A percentile compares a stretch with the other conserved stretches of the same genome.
Evolutionary conservation across 2,329 filamentous ascomycete genomes (phyloP).

Genomic region (Calonectria hongkongensis): DNA sequence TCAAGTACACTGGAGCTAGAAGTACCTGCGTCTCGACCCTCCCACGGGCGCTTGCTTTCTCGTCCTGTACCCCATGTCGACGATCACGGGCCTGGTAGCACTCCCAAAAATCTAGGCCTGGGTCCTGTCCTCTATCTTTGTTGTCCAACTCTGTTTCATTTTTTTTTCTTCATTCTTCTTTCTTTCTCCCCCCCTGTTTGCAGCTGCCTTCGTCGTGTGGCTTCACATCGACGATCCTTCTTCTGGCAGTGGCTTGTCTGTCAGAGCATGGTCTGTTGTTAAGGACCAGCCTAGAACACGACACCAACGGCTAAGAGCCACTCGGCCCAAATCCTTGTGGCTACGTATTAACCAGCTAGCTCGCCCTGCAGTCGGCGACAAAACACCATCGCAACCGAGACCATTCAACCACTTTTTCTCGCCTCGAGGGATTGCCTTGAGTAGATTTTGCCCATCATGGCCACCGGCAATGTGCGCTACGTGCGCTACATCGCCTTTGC

Average conservation of each 20-base stretch:
- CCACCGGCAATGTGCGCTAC: slow-evolving; percentile 83
- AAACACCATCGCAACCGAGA: slow-evolving; percentile 45
- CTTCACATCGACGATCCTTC: slow-evolving; percentile 22
- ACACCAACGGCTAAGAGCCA: slow-evolving; percentile 27
- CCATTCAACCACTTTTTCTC: slow-evolving; percentile 39
- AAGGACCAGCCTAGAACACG: slow-evolving; percentile 20
- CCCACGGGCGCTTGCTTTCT: slow-evolving; percentile 21
- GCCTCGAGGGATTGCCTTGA: slow-evolving; percentile 41
- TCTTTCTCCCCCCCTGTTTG: slow-evolving; percentile 28
- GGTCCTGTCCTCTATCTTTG: slow-evolving; percentile 12
- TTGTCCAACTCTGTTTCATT: slow-evolving; percentile 34
- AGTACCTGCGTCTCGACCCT: slow-evolving; percentile 38
- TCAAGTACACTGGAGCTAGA: slow-evolving; percentile 32
- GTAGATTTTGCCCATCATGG: slow-evolving; percentile 67
- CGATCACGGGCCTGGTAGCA: slow-evolving; percentile 46
- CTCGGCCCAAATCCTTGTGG: slow-evolving; percentile 36
- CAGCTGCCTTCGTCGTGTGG: slow-evolving; percentile 24
- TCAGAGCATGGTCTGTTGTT: slow-evolving; percentile 37
- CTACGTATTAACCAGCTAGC: slow-evolving; percentile 22
- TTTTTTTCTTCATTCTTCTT: slow-evolving; percentile 22
- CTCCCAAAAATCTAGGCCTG: slow-evolving; percentile 31
- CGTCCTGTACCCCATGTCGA: slow-evolving; percentile 45
- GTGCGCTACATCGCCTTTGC: slow-evolving; percentile 87
- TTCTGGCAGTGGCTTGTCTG: slow-evolving; percentile 25
- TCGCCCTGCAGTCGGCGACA: slow-evolving; percentile 36